These are phyloP conservation scores for Zhuliangozyma parablackwelliae DNA, from an alignment of 1,139 yeast genomes.

Conservation along the genomic window DNA sequence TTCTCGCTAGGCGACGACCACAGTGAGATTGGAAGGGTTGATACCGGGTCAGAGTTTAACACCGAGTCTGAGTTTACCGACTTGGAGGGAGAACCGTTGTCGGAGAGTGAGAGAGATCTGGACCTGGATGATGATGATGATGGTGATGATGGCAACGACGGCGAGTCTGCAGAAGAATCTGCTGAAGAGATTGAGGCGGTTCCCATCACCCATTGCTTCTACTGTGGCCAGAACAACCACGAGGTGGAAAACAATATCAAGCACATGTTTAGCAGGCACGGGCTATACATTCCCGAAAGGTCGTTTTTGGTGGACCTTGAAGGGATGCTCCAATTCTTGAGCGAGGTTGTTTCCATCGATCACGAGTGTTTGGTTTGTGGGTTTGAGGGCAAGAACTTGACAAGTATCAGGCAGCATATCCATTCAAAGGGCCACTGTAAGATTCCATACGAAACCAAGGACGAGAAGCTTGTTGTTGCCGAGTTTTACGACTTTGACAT, in stretches of 20 bases:
- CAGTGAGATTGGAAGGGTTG: conserved; percentile 22
- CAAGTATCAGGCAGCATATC: conserved; percentile 51
- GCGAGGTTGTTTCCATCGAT: conserved; percentile 41
- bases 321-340: conserved; percentile 42
- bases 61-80: conserved; percentile 42
- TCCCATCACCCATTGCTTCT: conserved; percentile 37
- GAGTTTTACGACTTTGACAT: conserved; percentile 41
- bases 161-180: conserved; percentile 21
- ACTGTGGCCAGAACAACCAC: conserved; percentile 34
- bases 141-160: conserved; percentile 22
- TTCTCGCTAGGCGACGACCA: conserved; percentile 56
- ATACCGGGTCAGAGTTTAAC: conserved; percentile 48
- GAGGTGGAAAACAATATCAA: conserved; percentile 40
- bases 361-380: conserved; percentile 53
- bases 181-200: conserved; percentile 18
- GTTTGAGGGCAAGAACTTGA: conserved; percentile 44
- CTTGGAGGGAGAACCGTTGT: conserved; percentile 16
- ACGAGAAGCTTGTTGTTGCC: conserved; percentile 35
- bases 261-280: conserved; percentile 48
- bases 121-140: conserved; percentile 10
- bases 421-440: conserved; percentile 50
- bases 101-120: conserved; percentile 6
- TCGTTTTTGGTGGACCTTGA: conserved; percentile 36
- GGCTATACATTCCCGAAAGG: conserved; percentile 49
- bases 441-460: conserved; percentile 48